A percentile compares a stretch with the other conserved stretches of the same genome.
These are phyloP conservation scores for Scutellaria baicalensis DNA, from an alignment of 257 asterid genomes.

Conservation along the genomic window DNA sequence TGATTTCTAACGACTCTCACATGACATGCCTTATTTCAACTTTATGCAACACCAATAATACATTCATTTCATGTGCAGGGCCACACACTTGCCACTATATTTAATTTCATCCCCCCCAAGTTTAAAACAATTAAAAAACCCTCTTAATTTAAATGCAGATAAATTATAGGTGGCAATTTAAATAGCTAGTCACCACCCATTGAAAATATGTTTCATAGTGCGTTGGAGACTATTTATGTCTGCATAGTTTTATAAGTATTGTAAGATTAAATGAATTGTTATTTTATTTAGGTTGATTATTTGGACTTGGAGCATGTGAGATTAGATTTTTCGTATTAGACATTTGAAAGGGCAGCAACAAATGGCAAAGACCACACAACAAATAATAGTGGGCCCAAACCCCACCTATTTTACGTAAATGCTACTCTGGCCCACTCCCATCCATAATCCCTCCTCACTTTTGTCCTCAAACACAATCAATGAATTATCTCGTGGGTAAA, in stretches of 20 bases:
- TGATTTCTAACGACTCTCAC: constrained; percentile 37
- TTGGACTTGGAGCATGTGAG: background rate
- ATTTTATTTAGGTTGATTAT: background rate
- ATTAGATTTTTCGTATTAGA: background rate
- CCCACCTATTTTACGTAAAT: constrained; percentile 46
- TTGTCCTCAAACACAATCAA: constrained; percentile 13
- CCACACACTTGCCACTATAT: constrained; percentile 5
- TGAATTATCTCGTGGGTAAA: background rate
- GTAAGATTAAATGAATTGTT: background rate
- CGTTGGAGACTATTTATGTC: too few species aligned
- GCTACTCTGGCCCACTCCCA: constrained; percentile 29
- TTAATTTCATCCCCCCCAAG: background rate
- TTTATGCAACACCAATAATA: constrained; percentile 36
- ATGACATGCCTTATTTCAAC: constrained; percentile 38
- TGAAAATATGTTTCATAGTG: too few species aligned
- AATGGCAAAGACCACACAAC: constrained; percentile 42
- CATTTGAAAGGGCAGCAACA: constrained; percentile 22
- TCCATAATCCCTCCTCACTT: background rate
- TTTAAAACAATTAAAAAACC: too few species aligned
- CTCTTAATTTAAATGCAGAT: background rate
- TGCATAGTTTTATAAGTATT: too few species aligned
- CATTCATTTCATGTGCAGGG: constrained; percentile 12
- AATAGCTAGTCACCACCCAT: background rate
- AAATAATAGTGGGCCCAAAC: constrained; percentile 44
- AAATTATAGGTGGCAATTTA: background rate